Percentiles rank a stretch among this genome's conserved stretches.
Conservation (phyloP, 169 alveolate species). For the Besnoitia besnoiti region DNA sequence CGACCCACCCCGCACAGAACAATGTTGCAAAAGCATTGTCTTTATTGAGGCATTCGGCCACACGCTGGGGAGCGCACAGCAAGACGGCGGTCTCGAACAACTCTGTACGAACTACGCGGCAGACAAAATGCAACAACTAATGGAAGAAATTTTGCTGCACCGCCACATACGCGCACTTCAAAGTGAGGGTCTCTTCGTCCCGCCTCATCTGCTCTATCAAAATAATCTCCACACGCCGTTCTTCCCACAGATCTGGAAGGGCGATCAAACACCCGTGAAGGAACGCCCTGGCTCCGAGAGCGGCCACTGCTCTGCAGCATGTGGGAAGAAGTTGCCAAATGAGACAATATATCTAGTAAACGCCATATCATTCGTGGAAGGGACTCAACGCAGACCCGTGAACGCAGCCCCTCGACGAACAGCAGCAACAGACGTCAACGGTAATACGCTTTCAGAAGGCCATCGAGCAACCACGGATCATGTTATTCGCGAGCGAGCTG, state of each 20-base stretch:
- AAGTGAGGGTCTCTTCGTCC: background rate
- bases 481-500: background rate
- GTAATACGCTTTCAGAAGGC: background rate
- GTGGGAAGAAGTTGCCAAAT: background rate
- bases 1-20: background rate
- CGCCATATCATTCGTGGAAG: background rate
- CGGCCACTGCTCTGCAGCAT: background rate
- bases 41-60: constrained; percentile 10
- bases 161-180: background rate
- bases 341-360: background rate
- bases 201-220: too few species aligned
- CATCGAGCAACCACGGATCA: background rate
- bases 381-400: background rate
- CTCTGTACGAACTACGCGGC: background rate
- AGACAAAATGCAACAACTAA: constrained; percentile 9
- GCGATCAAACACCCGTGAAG: too few species aligned
- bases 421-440: background rate
- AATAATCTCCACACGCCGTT: too few species aligned
- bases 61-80: background rate
- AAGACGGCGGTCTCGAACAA: background rate
- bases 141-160: background rate
- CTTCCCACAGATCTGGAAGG: too few species aligned
- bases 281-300: too few species aligned
- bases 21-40: background rate
- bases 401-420: background rate